These are phyloP conservation scores for Sporothrix brasiliensis DNA, from an alignment of 2,329 filamentous ascomycete species.

Conservation along the genomic window DNA sequence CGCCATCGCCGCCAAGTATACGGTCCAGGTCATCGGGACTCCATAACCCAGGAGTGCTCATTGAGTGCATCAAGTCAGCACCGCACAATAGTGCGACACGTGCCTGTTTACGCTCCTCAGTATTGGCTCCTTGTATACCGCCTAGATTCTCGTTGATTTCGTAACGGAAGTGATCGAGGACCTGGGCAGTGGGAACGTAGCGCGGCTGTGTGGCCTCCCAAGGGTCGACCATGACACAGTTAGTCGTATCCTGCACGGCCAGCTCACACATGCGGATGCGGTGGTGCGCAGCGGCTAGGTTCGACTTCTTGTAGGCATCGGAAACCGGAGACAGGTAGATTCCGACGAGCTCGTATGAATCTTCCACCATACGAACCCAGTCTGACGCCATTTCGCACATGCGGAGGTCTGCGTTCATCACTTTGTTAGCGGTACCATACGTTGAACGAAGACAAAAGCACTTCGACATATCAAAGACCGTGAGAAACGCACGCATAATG, in stretches of 20 bases:
- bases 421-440: slow-evolving; percentile 31
- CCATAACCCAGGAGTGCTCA: slow-evolving; percentile 77
- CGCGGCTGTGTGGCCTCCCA: slow-evolving; percentile 57
- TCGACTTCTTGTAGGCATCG: slow-evolving; percentile 73
- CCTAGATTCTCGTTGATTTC: slow-evolving; percentile 81
- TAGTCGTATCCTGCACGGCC: slow-evolving; percentile 72
- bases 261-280: slow-evolving; percentile 81
- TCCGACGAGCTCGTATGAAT: slow-evolving; percentile 76
- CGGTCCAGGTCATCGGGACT: slow-evolving; percentile 81
- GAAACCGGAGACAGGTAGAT: slow-evolving; percentile 76
- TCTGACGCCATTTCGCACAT: slow-evolving; percentile 47
- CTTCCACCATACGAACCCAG: slow-evolving; percentile 45
- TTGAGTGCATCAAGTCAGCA: slow-evolving; percentile 76
- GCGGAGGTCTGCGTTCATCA: slow-evolving; percentile 41
- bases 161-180: slow-evolving; percentile 87
- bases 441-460: background rate
- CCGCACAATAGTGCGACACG: slow-evolving; percentile 80
- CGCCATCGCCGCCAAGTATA: slow-evolving; percentile 79
- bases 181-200: slow-evolving; percentile 86
- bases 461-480: no score
- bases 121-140: slow-evolving; percentile 59
- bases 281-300: slow-evolving; percentile 57
- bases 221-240: slow-evolving; percentile 83
- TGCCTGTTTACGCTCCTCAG: slow-evolving; percentile 54
- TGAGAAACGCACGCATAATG: slow-evolving; percentile 36